These are phyloP conservation scores for Daldinia caldariorum DNA, from an alignment of 495 filamentous ascomycete genomes.

Conservation along the genomic window DNA sequence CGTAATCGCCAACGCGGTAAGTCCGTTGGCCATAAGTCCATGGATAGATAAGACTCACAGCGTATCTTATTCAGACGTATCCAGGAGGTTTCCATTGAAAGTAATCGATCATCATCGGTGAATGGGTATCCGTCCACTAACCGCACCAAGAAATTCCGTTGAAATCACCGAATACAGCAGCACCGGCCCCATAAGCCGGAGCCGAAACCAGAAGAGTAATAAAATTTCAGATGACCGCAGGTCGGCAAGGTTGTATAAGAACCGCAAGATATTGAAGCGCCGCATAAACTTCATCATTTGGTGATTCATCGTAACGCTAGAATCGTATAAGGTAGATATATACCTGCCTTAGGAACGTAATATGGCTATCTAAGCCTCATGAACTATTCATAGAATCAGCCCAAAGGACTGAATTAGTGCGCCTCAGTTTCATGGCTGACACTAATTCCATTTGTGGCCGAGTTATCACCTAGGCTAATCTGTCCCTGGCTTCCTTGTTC, in stretches of 20 bases:
- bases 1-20: conserved; percentile 27
- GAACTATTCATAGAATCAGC: conserved; percentile 1
- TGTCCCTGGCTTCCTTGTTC: conserved; percentile 4
- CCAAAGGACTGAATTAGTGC: conserved; percentile 15
- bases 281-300: not conserved
- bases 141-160: conserved; percentile 29
- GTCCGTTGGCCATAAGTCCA: conserved; percentile 22
- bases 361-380: conserved; percentile 3
- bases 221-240: conserved; percentile 8
- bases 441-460: conserved; percentile 31
- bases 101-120: conserved; percentile 5
- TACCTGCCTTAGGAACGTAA: conserved; percentile 4
- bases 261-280: conserved; percentile 12
- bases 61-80: conserved; percentile 28
- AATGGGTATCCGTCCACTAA: conserved; percentile 18
- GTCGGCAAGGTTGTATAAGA: not conserved
- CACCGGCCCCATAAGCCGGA: not conserved
- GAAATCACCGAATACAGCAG: conserved; percentile 9
- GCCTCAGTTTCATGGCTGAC: conserved; percentile 12
- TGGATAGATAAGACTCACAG: conserved; percentile 24
- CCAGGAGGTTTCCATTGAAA: conserved; percentile 30
- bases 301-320: conserved; percentile 8
- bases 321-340: conserved; percentile 9
- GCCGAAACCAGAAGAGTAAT: conserved; percentile 5
- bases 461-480: conserved; percentile 2